Conservation (phyloP, 768 basidiomycete species). For the Calocybe cyanea region DNA sequence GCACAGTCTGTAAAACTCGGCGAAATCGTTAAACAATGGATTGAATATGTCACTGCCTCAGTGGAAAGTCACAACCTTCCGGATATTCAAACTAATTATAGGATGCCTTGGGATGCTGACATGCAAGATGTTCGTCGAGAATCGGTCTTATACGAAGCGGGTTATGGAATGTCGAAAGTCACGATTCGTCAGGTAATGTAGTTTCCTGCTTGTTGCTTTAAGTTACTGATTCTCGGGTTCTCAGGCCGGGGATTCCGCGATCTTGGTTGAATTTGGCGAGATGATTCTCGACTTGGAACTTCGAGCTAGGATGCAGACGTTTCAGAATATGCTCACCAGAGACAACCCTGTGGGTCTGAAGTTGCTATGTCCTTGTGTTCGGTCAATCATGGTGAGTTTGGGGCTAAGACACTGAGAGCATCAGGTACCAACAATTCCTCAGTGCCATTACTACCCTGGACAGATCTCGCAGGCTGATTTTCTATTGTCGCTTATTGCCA, state of each 20-base stretch:
- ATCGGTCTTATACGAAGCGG: slow-evolving; percentile 30
- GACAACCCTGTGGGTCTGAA: slow-evolving; percentile 31
- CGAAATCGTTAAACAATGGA: background rate
- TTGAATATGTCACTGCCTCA: background rate
- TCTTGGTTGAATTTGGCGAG: slow-evolving; percentile 60
- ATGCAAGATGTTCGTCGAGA: background rate
- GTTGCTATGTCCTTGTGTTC: slow-evolving; percentile 48
- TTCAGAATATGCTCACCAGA: slow-evolving; percentile 37
- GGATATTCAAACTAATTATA: slow-evolving; percentile 9
- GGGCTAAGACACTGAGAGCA: background rate
- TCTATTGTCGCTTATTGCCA: slow-evolving; percentile 35
- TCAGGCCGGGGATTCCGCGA: slow-evolving; percentile 60
- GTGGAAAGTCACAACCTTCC: background rate
- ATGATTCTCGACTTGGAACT: slow-evolving; percentile 50
- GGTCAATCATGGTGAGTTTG: slow-evolving; percentile 50
- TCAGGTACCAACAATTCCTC: background rate
- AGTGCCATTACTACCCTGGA: slow-evolving; percentile 36
- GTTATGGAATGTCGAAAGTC: slow-evolving; percentile 20
- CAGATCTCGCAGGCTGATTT: slow-evolving; percentile 39
- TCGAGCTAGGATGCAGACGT: slow-evolving; percentile 56
- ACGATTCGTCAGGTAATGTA: slow-evolving; percentile 50
- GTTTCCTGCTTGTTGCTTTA: background rate
- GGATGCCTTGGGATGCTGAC: slow-evolving; percentile 12
- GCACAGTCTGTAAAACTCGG: slow-evolving; percentile 11
- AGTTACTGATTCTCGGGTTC: background rate